Evolutionary conservation across 129 eudicot species (phyloP).

Genomic region (Pittosporum tobira): DNA sequence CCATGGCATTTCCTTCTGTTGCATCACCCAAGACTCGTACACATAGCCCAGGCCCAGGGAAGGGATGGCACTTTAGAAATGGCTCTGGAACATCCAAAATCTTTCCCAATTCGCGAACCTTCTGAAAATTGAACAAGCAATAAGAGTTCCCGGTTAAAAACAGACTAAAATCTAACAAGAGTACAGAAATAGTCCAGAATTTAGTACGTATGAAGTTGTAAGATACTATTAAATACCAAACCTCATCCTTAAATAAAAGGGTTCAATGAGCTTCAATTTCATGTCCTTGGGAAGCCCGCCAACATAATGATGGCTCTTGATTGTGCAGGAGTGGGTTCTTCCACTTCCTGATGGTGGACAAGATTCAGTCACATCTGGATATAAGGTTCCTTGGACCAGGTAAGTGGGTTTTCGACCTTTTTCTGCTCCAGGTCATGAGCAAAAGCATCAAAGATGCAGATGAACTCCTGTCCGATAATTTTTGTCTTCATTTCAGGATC

Average conservation of each 20-base stretch:
- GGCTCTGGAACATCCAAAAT: conserved; percentile 65
- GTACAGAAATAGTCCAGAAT: neutral
- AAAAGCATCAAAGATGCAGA: conserved; percentile 74
- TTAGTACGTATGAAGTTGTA: neutral
- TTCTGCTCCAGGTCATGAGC: conserved; percentile 73
- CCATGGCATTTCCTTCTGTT: conserved; percentile 83
- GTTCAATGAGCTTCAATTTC: conserved; percentile 94
- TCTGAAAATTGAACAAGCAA: neutral
- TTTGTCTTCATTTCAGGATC: conserved; percentile 85
- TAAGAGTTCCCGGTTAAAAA: neutral
- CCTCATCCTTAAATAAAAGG: conserved; percentile 92
- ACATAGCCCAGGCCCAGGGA: conserved; percentile 96
- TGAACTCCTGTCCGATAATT: conserved; percentile 88
- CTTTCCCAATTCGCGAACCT: conserved; percentile 93
- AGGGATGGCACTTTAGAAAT: conserved; percentile 86
- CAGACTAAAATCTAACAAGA: neutral
- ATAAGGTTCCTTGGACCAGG: conserved; percentile 96
- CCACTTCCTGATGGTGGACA: conserved; percentile 98
- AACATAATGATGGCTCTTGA: conserved; percentile 92
- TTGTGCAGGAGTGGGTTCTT: conserved; percentile 87
- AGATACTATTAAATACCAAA: conserved; percentile 24
- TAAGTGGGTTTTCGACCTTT: conserved; percentile 64
- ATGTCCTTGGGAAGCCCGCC: conserved; percentile 97
- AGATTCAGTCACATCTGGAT: conserved; percentile 95
- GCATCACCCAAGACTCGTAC: conserved; percentile 91